These are phyloP conservation scores for Yarrowia sp. DNA, from an alignment of 805 yeast genomes.

Conservation along the genomic window DNA sequence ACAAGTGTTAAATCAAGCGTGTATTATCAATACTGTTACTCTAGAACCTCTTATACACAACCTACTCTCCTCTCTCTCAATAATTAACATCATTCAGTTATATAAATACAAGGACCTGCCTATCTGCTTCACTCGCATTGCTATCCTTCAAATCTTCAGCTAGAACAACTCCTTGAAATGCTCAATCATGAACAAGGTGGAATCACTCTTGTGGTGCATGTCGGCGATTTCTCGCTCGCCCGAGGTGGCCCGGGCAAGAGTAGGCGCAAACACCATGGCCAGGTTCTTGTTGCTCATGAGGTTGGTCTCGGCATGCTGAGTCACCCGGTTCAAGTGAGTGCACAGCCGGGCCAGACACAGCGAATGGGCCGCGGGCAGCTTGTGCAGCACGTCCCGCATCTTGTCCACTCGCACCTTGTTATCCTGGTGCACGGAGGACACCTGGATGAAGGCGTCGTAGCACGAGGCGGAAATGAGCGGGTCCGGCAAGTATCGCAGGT, in stretches of 20 bases:
- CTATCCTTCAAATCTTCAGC: neutral
- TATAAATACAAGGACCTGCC: constrained; percentile 36
- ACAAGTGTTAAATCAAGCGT: no score
- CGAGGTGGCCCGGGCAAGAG: constrained; percentile 76
- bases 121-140: neutral
- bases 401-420: constrained; percentile 52
- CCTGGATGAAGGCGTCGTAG: constrained; percentile 73
- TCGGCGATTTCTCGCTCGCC: constrained; percentile 86
- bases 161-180: constrained; percentile 40
- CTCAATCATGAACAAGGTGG: constrained; percentile 70
- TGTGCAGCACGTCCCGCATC: constrained; percentile 56
- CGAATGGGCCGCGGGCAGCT: constrained; percentile 73
- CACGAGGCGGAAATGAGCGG: constrained; percentile 77
- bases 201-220: constrained; percentile 78
- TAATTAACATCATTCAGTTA: neutral
- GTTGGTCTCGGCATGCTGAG: constrained; percentile 60
- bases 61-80: neutral
- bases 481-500: constrained; percentile 80
- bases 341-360: constrained; percentile 63
- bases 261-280: constrained; percentile 94
- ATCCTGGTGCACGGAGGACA: constrained; percentile 47
- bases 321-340: constrained; percentile 69
- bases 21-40: no score
- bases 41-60: neutral
- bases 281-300: constrained; percentile 85